These are phyloP conservation scores for Trichothecium sympodiale DNA, from an alignment of 2,329 filamentous ascomycete genomes.

Conservation along the genomic window DNA sequence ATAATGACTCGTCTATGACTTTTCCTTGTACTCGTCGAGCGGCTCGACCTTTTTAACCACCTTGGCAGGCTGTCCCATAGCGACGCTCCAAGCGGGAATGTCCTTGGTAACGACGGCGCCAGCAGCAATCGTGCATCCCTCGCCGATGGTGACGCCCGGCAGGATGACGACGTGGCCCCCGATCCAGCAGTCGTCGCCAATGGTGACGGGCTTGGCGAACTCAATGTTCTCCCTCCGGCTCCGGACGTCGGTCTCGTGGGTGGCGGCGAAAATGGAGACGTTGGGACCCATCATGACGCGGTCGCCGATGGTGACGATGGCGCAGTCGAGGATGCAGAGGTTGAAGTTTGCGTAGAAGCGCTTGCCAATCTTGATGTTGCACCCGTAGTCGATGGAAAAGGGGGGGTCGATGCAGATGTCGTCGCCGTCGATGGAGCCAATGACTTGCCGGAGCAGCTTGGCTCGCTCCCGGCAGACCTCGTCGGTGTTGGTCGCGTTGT, in stretches of 20 bases:
- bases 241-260: conserved; percentile 55
- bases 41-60: conserved; percentile 35
- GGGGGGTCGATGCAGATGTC: conserved; percentile 46
- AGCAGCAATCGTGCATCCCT: conserved; percentile 38
- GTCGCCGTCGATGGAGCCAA: conserved; percentile 34
- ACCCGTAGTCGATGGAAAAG: conserved; percentile 48
- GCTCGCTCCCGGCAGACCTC: conserved; percentile 27
- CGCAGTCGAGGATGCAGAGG: conserved; percentile 61
- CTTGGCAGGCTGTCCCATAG: conserved; percentile 34
- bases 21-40: background rate
- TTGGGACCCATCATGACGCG: conserved; percentile 63
- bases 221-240: conserved; percentile 35
- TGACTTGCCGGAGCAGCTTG: conserved; percentile 29
- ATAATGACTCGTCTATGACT: no score
- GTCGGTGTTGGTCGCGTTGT: conserved; percentile 29
- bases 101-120: conserved; percentile 38
- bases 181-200: conserved; percentile 46
- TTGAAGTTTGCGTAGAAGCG: conserved; percentile 47
- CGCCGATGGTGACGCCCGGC: conserved; percentile 40
- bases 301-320: conserved; percentile 55
- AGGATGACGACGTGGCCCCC: conserved; percentile 37
- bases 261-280: conserved; percentile 59
- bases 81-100: conserved; percentile 35
- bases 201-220: conserved; percentile 32
- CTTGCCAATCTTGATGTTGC: conserved; percentile 46